Conservation (phyloP, 495 filamentous ascomycete genomes). For the Echria macrotheca region DNA sequence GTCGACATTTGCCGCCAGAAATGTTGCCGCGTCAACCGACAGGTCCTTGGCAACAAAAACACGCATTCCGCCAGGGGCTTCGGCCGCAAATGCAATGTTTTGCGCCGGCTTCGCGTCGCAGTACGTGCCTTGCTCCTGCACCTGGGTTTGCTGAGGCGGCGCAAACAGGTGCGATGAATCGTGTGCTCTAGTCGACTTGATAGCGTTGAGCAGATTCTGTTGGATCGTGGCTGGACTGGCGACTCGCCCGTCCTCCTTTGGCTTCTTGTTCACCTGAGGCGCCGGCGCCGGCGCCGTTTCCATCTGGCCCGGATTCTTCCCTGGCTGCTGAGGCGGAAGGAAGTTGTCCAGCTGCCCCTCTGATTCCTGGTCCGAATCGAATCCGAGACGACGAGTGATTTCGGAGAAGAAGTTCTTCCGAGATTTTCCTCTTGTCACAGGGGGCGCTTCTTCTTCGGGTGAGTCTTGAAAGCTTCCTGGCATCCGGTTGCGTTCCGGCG, state of each 20-base stretch:
- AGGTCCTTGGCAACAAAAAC: slow-evolving; percentile 62
- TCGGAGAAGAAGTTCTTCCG: slow-evolving; percentile 54
- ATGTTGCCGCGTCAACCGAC: slow-evolving; percentile 43
- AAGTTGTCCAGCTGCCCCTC: slow-evolving; percentile 39
- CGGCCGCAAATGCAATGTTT: slow-evolving; percentile 69
- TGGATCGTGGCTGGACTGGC: slow-evolving; percentile 52
- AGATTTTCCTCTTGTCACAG: slow-evolving; percentile 8
- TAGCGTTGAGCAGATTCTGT: slow-evolving; percentile 70
- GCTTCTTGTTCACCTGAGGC: neutral
- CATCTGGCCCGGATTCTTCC: neutral
- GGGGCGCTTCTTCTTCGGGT: slow-evolving; percentile 35
- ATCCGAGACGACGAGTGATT: slow-evolving; percentile 57
- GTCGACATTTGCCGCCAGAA: slow-evolving; percentile 56
- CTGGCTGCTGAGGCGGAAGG: slow-evolving; percentile 17
- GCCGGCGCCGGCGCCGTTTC: neutral
- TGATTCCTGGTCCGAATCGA: slow-evolving; percentile 44
- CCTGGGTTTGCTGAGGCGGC: slow-evolving; percentile 61
- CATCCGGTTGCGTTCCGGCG: slow-evolving; percentile 25
- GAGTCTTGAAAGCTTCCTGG: slow-evolving; percentile 55
- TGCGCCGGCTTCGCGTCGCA: slow-evolving; percentile 79
- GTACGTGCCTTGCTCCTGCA: slow-evolving; percentile 83
- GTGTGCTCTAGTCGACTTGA: slow-evolving; percentile 75
- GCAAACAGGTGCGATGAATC: slow-evolving; percentile 65
- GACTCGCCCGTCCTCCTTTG: slow-evolving; percentile 37
- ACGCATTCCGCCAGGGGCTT: slow-evolving; percentile 63